phyloP scores from a whole-genome alignment of 2,329 filamentous ascomycete species.

The Fusarium brachygibbosum region DNA sequence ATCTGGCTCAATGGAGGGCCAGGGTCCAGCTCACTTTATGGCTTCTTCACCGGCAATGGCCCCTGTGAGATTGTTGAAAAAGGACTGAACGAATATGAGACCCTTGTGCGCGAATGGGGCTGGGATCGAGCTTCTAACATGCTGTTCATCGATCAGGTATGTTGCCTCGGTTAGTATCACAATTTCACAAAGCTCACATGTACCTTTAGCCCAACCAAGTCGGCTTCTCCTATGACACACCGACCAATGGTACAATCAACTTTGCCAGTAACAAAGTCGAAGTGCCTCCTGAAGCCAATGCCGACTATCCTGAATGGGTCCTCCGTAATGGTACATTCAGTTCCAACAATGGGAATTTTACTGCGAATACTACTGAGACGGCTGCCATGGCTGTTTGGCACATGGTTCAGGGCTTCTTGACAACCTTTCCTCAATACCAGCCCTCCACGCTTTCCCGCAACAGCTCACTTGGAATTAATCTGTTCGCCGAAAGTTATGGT shows the following conservation, averaged over 20 bases:
- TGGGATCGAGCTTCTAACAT: conserved; percentile 71
- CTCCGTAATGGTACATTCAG: conserved; percentile 76
- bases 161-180: conserved; percentile 29
- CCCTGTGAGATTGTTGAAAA: conserved; percentile 65
- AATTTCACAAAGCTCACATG: conserved; percentile 19
- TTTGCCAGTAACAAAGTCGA: conserved; percentile 58
- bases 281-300: conserved; percentile 43
- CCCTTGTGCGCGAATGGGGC: conserved; percentile 71
- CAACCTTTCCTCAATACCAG: conserved; percentile 69
- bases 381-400: conserved; percentile 75
- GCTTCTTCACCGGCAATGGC: conserved; percentile 73
- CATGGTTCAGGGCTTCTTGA: conserved; percentile 72
- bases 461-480: conserved; percentile 68
- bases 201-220: conserved; percentile 75
- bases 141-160: conserved; percentile 70
- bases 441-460: conserved; percentile 57
- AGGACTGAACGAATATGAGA: conserved; percentile 64
- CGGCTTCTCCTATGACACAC: conserved; percentile 75
- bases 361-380: conserved; percentile 68
- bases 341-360: conserved; percentile 62
- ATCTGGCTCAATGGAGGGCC: conserved; percentile 79
- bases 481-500: conserved; percentile 78
- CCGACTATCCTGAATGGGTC: conserved; percentile 49
- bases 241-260: conserved; percentile 71
- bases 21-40: conserved; percentile 73